These are phyloP conservation scores for Sequoiadendron giganteum DNA, from an alignment of 75 land plant species.

Conservation along the genomic window DNA sequence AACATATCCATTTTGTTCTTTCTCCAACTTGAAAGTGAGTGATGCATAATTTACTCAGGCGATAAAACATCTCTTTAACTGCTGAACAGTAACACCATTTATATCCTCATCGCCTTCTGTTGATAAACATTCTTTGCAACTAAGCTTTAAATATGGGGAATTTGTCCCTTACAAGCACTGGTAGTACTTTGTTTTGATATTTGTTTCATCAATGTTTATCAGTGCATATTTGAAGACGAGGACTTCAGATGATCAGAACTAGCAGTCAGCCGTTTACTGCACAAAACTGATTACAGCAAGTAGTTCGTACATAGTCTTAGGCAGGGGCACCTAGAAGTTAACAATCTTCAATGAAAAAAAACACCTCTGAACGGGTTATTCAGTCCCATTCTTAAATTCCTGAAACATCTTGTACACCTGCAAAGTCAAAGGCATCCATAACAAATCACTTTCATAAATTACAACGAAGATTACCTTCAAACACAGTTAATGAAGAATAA, in stretches of 20 bases:
- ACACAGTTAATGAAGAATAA: neutral
- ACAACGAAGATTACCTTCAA: neutral
- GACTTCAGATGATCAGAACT: neutral
- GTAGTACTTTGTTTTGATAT: neutral
- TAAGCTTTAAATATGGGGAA: neutral
- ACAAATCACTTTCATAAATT: neutral
- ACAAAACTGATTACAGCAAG: neutral
- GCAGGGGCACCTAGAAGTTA: neutral
- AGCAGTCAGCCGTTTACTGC: neutral
- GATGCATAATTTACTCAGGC: neutral
- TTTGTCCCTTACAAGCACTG: neutral
- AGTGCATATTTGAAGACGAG: neutral
- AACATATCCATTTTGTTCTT: neutral
- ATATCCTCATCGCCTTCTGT: neutral
- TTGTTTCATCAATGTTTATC: neutral
- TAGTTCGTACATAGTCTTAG: neutral
- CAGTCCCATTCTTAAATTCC: slow-evolving; percentile 33
- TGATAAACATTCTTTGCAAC: neutral
- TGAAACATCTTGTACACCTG: slow-evolving; percentile 59
- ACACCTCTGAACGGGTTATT: neutral
- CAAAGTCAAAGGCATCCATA: neutral
- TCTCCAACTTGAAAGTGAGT: neutral
- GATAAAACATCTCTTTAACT: neutral
- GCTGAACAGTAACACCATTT: neutral
- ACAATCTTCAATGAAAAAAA: neutral